A percentile compares a stretch with the other conserved stretches of the same genome.
Evolutionary conservation across 257 asterid genomes (phyloP).

Genomic region (Penstemon eatonii): DNA sequence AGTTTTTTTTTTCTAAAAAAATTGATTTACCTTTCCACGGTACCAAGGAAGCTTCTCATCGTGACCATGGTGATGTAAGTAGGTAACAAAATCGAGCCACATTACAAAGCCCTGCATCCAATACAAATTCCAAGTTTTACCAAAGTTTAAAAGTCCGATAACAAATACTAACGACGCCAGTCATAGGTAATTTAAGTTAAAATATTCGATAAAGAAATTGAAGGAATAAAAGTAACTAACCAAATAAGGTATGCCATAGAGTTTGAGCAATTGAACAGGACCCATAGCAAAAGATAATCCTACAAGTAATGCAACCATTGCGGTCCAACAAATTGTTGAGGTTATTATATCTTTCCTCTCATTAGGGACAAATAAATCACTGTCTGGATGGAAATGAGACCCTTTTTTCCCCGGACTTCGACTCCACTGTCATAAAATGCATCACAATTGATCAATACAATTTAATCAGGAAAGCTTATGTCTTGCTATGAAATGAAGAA

Average conservation of each 20-base stretch:
- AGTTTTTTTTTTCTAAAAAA: background rate
- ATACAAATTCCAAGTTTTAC: background rate
- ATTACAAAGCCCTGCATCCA: constrained; percentile 28
- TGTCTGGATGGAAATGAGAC: constrained; percentile 83
- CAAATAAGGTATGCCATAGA: constrained; percentile 83
- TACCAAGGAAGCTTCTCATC: constrained; percentile 31
- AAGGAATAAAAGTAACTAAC: constrained; percentile 42
- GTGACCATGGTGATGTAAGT: constrained; percentile 32
- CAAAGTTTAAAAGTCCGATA: background rate
- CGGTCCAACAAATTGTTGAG: constrained; percentile 82
- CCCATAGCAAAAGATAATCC: constrained; percentile 77
- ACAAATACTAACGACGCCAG: background rate
- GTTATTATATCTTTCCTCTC: constrained; percentile 83
- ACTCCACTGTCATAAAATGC: constrained; percentile 58
- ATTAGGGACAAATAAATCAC: constrained; percentile 77
- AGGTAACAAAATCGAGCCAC: constrained; percentile 31
- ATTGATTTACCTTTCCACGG: constrained; percentile 26
- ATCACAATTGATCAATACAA: constrained; percentile 12
- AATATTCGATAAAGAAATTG: background rate
- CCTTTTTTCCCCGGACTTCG: constrained; percentile 94
- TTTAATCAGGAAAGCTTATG: background rate
- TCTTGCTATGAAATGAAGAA: background rate
- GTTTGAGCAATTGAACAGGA: constrained; percentile 74
- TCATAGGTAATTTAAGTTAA: background rate
- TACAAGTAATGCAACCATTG: constrained; percentile 76